Evolutionary conservation across 1,284 basidiomycete genomes (phyloP).

Genomic region (Ustilago bromivora): DNA sequence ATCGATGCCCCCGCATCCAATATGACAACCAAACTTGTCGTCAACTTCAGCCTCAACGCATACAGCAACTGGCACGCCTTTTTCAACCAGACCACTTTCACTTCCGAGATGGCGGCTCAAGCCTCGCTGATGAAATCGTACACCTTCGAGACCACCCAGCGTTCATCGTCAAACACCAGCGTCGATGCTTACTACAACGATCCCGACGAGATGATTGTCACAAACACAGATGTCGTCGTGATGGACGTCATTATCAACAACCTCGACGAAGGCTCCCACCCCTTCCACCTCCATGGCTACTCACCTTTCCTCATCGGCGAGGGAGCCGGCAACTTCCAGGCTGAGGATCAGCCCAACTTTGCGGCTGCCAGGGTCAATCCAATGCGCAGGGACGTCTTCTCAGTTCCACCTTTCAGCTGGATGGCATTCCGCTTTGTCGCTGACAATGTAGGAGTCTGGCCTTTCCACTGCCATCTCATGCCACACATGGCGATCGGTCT

Average conservation of each 20-base stretch:
- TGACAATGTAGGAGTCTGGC: constrained; percentile 61
- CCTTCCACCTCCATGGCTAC: constrained; percentile 70
- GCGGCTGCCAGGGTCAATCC: constrained; percentile 29
- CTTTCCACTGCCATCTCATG: constrained; percentile 58
- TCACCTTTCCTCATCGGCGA: constrained; percentile 64
- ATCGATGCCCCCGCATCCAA: constrained; percentile 44
- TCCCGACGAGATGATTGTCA: constrained; percentile 42
- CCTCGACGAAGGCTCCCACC: constrained; percentile 72
- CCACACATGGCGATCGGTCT: constrained; percentile 54
- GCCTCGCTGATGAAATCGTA: constrained; percentile 34
- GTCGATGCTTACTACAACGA: constrained; percentile 36
- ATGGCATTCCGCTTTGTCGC: constrained; percentile 56
- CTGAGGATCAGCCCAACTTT: constrained; percentile 38
- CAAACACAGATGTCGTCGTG: constrained; percentile 50
- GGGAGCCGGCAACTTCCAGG: constrained; percentile 63
- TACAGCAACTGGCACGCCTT: constrained; percentile 49
- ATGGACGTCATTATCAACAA: constrained; percentile 69
- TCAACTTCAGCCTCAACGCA: constrained; percentile 48
- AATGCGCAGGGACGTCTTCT: constrained; percentile 59
- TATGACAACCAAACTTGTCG: constrained; percentile 42
- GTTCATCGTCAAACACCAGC: constrained; percentile 28
- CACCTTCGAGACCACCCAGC: constrained; percentile 34
- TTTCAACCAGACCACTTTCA: constrained; percentile 54
- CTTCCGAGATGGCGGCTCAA: constrained; percentile 38
- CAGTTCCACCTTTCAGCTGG: constrained; percentile 54